These are phyloP conservation scores for Amaranthus tricolor DNA, from an alignment of 179 eudicot species.

Conservation along the genomic window DNA sequence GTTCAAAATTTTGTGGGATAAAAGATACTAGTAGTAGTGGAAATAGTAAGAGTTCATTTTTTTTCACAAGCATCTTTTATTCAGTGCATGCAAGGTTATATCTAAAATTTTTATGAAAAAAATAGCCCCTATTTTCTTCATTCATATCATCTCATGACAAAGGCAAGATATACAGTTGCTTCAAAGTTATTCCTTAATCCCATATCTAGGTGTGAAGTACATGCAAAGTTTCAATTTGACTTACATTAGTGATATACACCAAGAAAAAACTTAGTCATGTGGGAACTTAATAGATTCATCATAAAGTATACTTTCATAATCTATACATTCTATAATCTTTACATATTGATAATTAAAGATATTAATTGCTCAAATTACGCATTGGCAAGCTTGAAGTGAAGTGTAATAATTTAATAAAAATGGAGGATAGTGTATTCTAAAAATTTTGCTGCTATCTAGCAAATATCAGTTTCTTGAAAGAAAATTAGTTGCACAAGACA, in stretches of 20 bases:
- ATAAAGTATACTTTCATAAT: too few relatives aligned
- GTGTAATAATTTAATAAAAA: not conserved
- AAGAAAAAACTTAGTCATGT: too few relatives aligned
- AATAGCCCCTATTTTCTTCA: slow-evolving; percentile 11
- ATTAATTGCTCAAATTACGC: too few relatives aligned
- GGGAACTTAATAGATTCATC: too few relatives aligned
- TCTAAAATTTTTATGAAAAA: not conserved
- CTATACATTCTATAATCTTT: too few relatives aligned
- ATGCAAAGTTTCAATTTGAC: too few relatives aligned
- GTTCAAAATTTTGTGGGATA: not conserved
- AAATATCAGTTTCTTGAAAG: slow-evolving; percentile 2
- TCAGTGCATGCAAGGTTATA: not conserved
- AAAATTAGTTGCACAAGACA: not conserved
- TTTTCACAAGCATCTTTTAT: not conserved
- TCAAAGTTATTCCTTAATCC: slow-evolving; percentile 10
- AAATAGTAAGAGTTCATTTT: not conserved
- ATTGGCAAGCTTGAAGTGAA: not conserved
- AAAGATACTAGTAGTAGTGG: not conserved
- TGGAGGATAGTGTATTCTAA: not conserved
- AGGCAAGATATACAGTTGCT: not conserved
- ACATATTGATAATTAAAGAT: too few relatives aligned
- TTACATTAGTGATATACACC: too few relatives aligned
- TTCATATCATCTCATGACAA: not conserved
- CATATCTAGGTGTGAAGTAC: not conserved
- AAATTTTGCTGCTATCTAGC: not conserved